These are phyloP conservation scores for Pythium utonaiense DNA, from an alignment of 352 stramenopile species.

Conservation along the genomic window DNA sequence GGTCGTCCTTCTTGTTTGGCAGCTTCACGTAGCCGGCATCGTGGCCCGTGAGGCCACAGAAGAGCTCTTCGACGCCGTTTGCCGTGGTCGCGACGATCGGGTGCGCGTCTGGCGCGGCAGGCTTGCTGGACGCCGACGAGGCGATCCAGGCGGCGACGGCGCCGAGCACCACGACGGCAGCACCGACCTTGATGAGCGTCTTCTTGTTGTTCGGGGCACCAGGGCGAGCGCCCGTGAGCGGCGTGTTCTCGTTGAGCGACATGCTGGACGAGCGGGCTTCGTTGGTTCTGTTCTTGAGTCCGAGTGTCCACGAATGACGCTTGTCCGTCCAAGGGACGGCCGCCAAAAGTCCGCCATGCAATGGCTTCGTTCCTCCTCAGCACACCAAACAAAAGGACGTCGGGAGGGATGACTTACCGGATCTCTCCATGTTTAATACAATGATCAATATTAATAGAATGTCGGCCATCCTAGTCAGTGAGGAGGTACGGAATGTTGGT, in stretches of 20 bases:
- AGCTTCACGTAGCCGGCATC: constrained; percentile 51
- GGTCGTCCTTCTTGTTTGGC: constrained; percentile 41
- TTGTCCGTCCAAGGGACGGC: background rate
- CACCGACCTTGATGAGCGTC: background rate
- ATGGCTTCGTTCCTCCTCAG: background rate
- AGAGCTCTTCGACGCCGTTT: constrained; percentile 17
- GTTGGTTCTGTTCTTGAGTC: constrained; percentile 6
- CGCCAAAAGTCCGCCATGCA: background rate
- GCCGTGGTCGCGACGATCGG: constrained; percentile 10
- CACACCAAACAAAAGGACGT: constrained; percentile 19
- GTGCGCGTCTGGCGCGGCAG: background rate
- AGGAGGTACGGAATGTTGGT: constrained; percentile 6
- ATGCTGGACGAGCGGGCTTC: background rate
- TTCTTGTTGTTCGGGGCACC: constrained; percentile 15
- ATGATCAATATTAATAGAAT: background rate
- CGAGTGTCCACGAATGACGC: constrained; percentile 9
- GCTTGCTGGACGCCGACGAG: constrained; percentile 8
- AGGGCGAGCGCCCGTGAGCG: constrained; percentile 6
- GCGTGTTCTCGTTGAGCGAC: constrained; percentile 15
- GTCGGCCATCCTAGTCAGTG: constrained; percentile 12
- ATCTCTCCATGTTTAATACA: background rate
- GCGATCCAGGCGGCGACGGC: constrained; percentile 17
- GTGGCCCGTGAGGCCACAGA: constrained; percentile 35
- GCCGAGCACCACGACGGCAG: background rate
- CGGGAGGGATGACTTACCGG: constrained; percentile 2